Percentiles rank a stretch among this genome's conserved stretches.
Conservation (phyloP, 2,329 filamentous ascomycete genomes). For the Tolypocladium tropicale region DNA sequence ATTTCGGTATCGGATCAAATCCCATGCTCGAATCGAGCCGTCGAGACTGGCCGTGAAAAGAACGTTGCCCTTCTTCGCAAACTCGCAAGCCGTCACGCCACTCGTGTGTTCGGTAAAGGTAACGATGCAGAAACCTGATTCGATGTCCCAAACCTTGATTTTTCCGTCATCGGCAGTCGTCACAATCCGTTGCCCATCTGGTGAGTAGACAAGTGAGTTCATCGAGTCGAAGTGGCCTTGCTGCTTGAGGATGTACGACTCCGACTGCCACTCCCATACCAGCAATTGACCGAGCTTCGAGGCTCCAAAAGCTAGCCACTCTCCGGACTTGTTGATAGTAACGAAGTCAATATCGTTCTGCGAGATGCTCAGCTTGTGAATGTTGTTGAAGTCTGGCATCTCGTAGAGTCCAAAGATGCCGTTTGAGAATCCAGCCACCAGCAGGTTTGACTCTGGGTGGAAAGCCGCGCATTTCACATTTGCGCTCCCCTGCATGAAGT, state of each 20-base stretch:
- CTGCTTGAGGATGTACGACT: slow-evolving; percentile 97
- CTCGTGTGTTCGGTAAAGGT: slow-evolving; percentile 97
- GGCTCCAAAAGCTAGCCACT: slow-evolving; percentile 95
- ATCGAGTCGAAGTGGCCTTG: slow-evolving; percentile 95
- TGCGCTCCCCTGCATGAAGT: slow-evolving; percentile 85
- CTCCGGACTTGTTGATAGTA: slow-evolving; percentile 85
- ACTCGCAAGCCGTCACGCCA: slow-evolving; percentile 88
- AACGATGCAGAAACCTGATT: slow-evolving; percentile 93
- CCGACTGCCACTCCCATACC: slow-evolving; percentile 99
- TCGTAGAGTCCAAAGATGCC: slow-evolving; percentile 92
- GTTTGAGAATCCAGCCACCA: slow-evolving; percentile 95
- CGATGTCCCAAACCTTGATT: slow-evolving; percentile 96
- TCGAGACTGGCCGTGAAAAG: slow-evolving; percentile 93
- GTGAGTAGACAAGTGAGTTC: slow-evolving; percentile 87
- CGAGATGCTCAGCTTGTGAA: slow-evolving; percentile 87
- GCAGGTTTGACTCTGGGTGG: slow-evolving; percentile 74
- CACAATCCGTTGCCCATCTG: slow-evolving; percentile 85
- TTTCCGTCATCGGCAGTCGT: slow-evolving; percentile 95
- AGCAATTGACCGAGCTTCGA: slow-evolving; percentile 92
- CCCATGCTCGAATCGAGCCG: slow-evolving; percentile 91
- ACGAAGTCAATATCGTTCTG: slow-evolving; percentile 95
- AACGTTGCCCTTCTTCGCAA: slow-evolving; percentile 90
- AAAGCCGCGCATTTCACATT: slow-evolving; percentile 85
- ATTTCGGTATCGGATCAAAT: slow-evolving; percentile 90
- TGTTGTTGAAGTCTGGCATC: slow-evolving; percentile 89